Conservation (phyloP, 1,284 basidiomycete species). For the Xerocomus minutiporus region DNA sequence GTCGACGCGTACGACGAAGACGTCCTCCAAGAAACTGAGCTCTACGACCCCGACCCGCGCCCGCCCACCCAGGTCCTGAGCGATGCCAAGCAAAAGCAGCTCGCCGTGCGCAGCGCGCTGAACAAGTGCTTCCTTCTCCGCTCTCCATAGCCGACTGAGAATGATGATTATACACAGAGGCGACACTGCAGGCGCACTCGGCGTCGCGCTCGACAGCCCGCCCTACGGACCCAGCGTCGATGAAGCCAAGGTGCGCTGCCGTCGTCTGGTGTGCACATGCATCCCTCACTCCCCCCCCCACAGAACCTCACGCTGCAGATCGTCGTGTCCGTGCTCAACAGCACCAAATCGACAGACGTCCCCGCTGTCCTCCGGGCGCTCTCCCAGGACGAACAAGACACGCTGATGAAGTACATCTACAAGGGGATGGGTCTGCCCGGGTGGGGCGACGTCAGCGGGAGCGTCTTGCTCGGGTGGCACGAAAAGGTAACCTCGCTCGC, state of each 20-base stretch:
- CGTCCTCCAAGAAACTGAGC: slow-evolving; percentile 75
- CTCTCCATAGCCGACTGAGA: not conserved
- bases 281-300: not conserved
- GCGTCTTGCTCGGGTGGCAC: slow-evolving; percentile 64
- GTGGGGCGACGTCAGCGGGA: slow-evolving; percentile 81
- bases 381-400: slow-evolving; percentile 80
- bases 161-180: slow-evolving; percentile 41
- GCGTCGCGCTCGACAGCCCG: slow-evolving; percentile 65
- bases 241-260: slow-evolving; percentile 78
- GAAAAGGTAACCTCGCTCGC: slow-evolving; percentile 20
- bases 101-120: slow-evolving; percentile 68
- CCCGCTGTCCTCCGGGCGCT: slow-evolving; percentile 71
- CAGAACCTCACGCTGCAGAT: slow-evolving; percentile 78
- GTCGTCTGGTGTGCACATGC: not conserved
- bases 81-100: slow-evolving; percentile 74
- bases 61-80: slow-evolving; percentile 69
- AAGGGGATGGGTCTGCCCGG: slow-evolving; percentile 88
- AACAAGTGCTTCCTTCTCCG: slow-evolving; percentile 54
- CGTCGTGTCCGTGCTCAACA: slow-evolving; percentile 91
- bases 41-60: slow-evolving; percentile 85
- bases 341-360: slow-evolving; percentile 90
- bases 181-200: slow-evolving; percentile 72
- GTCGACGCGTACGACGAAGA: slow-evolving; percentile 95
- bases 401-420: slow-evolving; percentile 97
- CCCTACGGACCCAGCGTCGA: slow-evolving; percentile 72